These are phyloP conservation scores for Aspergillus costaricaensis DNA, from an alignment of 2,329 filamentous ascomycete genomes.

Conservation along the genomic window DNA sequence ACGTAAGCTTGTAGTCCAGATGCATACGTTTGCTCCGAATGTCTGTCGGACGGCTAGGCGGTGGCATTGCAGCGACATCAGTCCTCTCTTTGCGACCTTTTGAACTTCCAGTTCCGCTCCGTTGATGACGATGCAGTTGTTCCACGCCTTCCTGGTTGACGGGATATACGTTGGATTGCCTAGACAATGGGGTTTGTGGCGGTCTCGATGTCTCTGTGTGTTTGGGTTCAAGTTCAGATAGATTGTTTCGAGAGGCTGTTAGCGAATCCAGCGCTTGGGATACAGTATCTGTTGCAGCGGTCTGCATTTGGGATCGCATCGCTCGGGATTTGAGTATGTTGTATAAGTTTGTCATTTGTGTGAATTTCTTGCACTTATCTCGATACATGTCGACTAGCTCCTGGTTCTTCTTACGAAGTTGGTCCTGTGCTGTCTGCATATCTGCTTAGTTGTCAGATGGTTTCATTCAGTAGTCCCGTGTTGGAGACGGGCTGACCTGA, in stretches of 20 bases:
- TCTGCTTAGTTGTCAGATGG: conserved; percentile 36
- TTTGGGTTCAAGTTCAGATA: conserved; percentile 14
- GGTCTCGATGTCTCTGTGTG: conserved; percentile 16
- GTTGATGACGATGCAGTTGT: conserved; percentile 42
- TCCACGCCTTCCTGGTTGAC: conserved; percentile 35
- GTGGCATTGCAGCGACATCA: conserved; percentile 31
- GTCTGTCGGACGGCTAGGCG: conserved; percentile 29
- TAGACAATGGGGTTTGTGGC: conserved; percentile 29
- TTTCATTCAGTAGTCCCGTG: background rate
- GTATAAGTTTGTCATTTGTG: conserved; percentile 67
- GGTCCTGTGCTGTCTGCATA: conserved; percentile 63
- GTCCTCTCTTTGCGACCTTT: conserved; percentile 27
- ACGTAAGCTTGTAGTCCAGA: too few species aligned
- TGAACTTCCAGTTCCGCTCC: conserved; percentile 43
- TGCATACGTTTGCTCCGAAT: conserved; percentile 28
- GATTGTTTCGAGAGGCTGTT: conserved; percentile 21
- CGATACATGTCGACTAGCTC: conserved; percentile 67
- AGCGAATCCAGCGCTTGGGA: conserved; percentile 49
- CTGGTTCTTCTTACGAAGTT: conserved; percentile 69
- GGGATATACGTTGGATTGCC: conserved; percentile 24
- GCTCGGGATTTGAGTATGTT: conserved; percentile 58
- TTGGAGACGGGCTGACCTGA: conserved; percentile 52
- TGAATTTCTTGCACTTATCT: conserved; percentile 70
- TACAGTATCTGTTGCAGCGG: conserved; percentile 56
- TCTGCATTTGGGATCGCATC: conserved; percentile 56